Percentiles rank a stretch among this genome's conserved stretches.
phyloP scores from a whole-genome alignment of 163 green algal species.

The Scenedesmus sp. region DNA sequence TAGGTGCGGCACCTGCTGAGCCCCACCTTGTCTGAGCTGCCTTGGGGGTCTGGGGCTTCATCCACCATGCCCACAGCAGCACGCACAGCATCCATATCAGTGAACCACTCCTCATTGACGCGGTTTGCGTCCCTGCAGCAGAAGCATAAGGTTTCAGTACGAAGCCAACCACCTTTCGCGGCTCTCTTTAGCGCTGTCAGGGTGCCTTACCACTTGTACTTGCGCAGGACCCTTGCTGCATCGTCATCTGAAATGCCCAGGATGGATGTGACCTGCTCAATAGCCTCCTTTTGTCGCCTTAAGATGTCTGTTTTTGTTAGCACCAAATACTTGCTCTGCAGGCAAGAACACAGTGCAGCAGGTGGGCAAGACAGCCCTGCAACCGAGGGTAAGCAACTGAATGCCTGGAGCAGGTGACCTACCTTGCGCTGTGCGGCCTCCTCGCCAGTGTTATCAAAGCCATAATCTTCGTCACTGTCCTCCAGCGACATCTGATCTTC shows the following conservation, averaged over 20 bases:
- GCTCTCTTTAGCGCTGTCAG: background rate
- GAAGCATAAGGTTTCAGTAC: background rate
- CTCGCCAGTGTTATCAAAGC: conserved; percentile 57
- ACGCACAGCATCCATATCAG: conserved; percentile 76
- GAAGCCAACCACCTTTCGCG: background rate
- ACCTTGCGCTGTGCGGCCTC: conserved; percentile 39
- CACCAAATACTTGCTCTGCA: conserved; percentile 74
- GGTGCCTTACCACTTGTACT: conserved; percentile 83
- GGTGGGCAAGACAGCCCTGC: background rate
- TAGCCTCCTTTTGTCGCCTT: conserved; percentile 63
- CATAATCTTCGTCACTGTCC: conserved; percentile 60
- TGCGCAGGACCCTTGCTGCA: conserved; percentile 79
- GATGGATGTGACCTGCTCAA: conserved; percentile 70
- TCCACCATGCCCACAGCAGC: conserved; percentile 75
- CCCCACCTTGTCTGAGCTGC: conserved; percentile 40
- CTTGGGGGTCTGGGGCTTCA: conserved; percentile 27
- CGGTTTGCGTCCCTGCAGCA: conserved; percentile 77
- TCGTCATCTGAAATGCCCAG: conserved; percentile 75
- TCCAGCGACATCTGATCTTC: conserved; percentile 10
- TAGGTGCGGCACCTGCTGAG: background rate
- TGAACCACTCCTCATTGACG: conserved; percentile 89
- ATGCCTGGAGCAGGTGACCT: background rate
- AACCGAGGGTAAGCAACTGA: background rate
- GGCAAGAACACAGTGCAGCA: background rate
- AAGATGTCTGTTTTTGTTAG: conserved; percentile 71